Conservation (phyloP, 2,329 filamentous ascomycete genomes). For the Cordyceps javanica region DNA sequence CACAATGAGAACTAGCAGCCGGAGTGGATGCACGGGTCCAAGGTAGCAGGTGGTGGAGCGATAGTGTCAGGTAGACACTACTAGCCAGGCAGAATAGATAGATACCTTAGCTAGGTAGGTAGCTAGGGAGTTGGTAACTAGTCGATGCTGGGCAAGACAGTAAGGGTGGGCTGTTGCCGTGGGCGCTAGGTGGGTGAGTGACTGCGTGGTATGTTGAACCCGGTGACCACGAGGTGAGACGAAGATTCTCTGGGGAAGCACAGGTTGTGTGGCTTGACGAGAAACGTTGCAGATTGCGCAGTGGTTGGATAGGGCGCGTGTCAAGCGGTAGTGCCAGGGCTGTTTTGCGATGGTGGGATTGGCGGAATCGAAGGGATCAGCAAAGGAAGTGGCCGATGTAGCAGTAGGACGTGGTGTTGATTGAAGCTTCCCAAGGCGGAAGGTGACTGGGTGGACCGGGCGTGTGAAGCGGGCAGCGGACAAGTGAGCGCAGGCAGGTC, state of each 20-base stretch:
- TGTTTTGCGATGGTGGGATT: background rate
- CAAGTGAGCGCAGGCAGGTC: too few species aligned
- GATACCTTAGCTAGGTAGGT: background rate
- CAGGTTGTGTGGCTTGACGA: background rate
- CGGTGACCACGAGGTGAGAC: constrained; percentile 13
- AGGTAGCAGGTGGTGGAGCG: background rate
- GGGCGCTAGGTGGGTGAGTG: constrained; percentile 2
- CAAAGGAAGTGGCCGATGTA: background rate
- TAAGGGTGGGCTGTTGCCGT: background rate
- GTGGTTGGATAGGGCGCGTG: background rate
- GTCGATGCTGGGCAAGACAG: too few species aligned
- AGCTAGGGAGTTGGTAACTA: too few species aligned
- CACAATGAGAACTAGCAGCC: background rate
- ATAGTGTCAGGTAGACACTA: background rate
- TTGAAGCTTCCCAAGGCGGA: constrained; percentile 6
- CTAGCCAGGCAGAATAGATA: too few species aligned
- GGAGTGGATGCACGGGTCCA: background rate
- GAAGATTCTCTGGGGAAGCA: background rate
- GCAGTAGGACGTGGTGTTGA: background rate
- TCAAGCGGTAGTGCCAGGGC: background rate
- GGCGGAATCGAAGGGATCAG: background rate
- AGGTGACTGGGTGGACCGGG: constrained; percentile 9
- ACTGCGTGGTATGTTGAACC: background rate
- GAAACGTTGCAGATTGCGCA: constrained; percentile 9
- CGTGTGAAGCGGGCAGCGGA: background rate